Evolutionary conservation across 495 filamentous ascomycete species (phyloP).

Genomic region (Penicillium canariense): DNA sequence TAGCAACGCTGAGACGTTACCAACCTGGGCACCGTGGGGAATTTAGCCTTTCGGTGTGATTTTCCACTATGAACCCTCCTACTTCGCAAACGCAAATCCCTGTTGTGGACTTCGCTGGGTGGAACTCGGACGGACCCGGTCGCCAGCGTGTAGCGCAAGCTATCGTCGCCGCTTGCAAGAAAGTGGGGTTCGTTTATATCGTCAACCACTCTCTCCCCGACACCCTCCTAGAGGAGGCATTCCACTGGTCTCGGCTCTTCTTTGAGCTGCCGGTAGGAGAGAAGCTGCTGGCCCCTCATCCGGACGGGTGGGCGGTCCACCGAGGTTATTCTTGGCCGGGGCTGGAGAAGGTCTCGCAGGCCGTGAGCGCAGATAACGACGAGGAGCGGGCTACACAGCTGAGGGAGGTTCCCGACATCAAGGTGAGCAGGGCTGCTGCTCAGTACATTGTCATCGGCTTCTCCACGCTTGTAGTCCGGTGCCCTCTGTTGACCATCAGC

Average conservation of each 20-base stretch:
- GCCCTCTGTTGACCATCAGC: background rate
- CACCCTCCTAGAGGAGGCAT: slow-evolving; percentile 49
- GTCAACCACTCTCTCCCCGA: slow-evolving; percentile 52
- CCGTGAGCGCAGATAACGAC: slow-evolving; percentile 46
- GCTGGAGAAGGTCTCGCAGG: slow-evolving; percentile 63
- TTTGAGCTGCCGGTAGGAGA: slow-evolving; percentile 44
- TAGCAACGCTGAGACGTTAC: no score
- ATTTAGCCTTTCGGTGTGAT: background rate
- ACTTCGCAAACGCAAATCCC: slow-evolving; percentile 37
- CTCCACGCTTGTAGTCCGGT: background rate
- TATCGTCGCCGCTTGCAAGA: slow-evolving; percentile 52
- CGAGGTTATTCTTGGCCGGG: slow-evolving; percentile 66
- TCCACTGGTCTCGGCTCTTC: slow-evolving; percentile 50
- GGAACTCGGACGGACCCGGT: slow-evolving; percentile 31
- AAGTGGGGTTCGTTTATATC: slow-evolving; percentile 60
- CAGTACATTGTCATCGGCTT: background rate
- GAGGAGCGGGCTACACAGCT: slow-evolving; percentile 30
- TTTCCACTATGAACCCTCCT: background rate
- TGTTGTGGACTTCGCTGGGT: slow-evolving; percentile 52
- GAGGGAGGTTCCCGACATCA: slow-evolving; percentile 37
- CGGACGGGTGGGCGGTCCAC: slow-evolving; percentile 53
- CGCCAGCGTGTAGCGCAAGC: slow-evolving; percentile 45
- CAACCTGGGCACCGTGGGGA: no score
- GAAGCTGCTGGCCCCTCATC: slow-evolving; percentile 60
- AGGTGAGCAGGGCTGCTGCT: slow-evolving; percentile 23